Evolutionary conservation across 1,284 basidiomycete species (phyloP).

Genomic region (Cryptococcus sp.): DNA sequence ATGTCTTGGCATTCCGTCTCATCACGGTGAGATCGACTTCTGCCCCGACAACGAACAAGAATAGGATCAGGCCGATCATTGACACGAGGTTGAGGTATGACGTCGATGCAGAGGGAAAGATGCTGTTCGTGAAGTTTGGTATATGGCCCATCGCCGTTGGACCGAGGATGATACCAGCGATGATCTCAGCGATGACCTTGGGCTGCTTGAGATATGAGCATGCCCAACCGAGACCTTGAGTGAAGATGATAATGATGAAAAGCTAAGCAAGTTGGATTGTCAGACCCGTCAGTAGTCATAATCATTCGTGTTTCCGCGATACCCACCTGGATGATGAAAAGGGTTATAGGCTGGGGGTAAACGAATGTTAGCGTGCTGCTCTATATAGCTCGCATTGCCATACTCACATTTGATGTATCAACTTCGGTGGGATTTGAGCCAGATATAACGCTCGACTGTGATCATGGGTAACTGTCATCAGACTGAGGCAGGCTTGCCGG

Average conservation of each 20-base stretch:
- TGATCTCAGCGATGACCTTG: conserved; percentile 82
- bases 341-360: conserved; percentile 63
- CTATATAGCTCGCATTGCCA: background rate
- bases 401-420: conserved; percentile 58
- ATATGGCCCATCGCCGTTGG: conserved; percentile 69
- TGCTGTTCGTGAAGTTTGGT: conserved; percentile 74
- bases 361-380: background rate
- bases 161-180: conserved; percentile 77
- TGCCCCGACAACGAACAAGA: conserved; percentile 88
- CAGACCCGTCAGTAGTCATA: background rate
- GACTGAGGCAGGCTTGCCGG: too few species aligned
- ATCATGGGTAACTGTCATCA: too few species aligned
- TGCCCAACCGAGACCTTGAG: conserved; percentile 66
- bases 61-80: conserved; percentile 90
- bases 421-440: conserved; percentile 67
- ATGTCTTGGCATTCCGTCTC: conserved; percentile 70
- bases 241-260: conserved; percentile 70
- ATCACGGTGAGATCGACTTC: conserved; percentile 83
- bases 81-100: conserved; percentile 83
- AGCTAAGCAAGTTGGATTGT: conserved; percentile 12
- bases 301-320: background rate
- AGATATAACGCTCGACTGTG: conserved; percentile 49
- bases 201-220: conserved; percentile 74
- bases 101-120: conserved; percentile 73
- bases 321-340: conserved; percentile 75